Conservation (phyloP, 116 monocot species). For the Iris pallida region DNA sequence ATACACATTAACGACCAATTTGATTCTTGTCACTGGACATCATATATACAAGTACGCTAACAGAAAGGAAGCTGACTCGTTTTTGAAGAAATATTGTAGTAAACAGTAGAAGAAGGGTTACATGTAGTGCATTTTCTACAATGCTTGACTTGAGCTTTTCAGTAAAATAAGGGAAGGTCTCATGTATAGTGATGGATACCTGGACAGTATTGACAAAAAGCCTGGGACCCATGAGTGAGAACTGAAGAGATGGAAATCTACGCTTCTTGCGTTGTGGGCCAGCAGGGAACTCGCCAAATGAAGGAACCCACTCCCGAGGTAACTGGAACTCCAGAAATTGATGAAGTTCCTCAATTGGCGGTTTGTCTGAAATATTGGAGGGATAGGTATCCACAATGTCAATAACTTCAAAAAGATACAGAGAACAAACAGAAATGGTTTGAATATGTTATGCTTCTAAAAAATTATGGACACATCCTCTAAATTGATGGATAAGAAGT, state of each 20-base stretch:
- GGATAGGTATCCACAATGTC: slow-evolving; percentile 7
- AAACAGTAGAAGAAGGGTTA: no score
- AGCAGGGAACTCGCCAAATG: slow-evolving; percentile 59
- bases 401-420: not conserved
- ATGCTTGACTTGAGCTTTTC: not conserved
- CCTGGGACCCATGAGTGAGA: slow-evolving; percentile 53
- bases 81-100: no score
- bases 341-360: slow-evolving; percentile 68
- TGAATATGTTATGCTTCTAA: no score
- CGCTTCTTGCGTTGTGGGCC: slow-evolving; percentile 40
- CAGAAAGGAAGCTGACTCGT: no score
- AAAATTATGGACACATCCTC: not conserved
- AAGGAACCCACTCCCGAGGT: slow-evolving; percentile 73
- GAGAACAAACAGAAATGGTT: not conserved
- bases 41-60: no score
- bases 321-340: slow-evolving; percentile 72
- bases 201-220: slow-evolving; percentile 48
- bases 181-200: slow-evolving; percentile 23
- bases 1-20: no score
- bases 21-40: no score
- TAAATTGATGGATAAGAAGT: not conserved
- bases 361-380: slow-evolving; percentile 50
- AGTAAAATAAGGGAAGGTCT: not conserved
- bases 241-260: slow-evolving; percentile 53
- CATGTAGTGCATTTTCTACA: not conserved